A percentile compares a stretch with the other conserved stretches of the same genome.
Conservation (phyloP, 441 rosid genomes). For the Populus hybrid region DNA sequence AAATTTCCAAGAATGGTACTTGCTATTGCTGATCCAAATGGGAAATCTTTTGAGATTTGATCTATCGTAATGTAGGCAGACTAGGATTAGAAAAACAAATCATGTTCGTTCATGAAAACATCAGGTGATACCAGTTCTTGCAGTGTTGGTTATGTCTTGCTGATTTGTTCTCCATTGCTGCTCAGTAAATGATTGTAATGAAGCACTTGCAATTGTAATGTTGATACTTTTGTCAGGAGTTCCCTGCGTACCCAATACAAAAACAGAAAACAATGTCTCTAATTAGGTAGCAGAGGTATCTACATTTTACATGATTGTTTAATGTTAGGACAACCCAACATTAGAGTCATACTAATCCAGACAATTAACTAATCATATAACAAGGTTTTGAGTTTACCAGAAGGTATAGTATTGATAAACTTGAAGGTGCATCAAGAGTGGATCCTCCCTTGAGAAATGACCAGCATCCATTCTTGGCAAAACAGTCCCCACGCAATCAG, state of each 20-base stretch:
- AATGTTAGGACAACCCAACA: neutral
- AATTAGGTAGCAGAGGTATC: neutral
- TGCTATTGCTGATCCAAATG: constrained; percentile 76
- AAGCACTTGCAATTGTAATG: constrained; percentile 32
- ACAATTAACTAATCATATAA: neutral
- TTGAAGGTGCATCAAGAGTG: constrained; percentile 45
- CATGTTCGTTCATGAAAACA: neutral
- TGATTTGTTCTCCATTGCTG: constrained; percentile 67
- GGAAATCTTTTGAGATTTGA: constrained; percentile 74
- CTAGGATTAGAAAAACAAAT: neutral
- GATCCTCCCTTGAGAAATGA: constrained; percentile 95
- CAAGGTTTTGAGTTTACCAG: constrained; percentile 28
- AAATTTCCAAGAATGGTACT: constrained; percentile 60
- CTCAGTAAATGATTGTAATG: constrained; percentile 36
- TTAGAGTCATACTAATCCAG: neutral
- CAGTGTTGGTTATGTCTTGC: constrained; percentile 47
- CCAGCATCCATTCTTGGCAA: constrained; percentile 69
- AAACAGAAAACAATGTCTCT: neutral
- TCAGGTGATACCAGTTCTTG: constrained; percentile 20
- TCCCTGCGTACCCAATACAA: constrained; percentile 25
- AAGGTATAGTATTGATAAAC: constrained; percentile 40
- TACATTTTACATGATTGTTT: neutral
- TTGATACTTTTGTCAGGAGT: constrained; percentile 28
- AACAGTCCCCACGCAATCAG: constrained; percentile 61
- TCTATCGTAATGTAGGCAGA: constrained; percentile 25